Percentiles rank a stretch among this genome's conserved stretches.
Conservation (phyloP, 345 rosid genomes). For the Mangifera indica region DNA sequence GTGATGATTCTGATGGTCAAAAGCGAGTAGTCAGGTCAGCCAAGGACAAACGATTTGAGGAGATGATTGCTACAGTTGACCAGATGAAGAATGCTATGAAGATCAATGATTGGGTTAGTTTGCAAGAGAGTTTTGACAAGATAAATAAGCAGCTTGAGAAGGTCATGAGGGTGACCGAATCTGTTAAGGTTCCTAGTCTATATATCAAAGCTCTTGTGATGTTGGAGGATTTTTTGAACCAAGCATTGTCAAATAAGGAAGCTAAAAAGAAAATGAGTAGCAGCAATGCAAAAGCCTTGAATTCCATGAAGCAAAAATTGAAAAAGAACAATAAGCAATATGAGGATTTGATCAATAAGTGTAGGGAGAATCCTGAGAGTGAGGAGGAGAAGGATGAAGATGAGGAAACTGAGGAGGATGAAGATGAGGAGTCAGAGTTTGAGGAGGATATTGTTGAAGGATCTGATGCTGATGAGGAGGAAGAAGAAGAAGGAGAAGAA, state of each 20-base stretch:
- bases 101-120: conserved; percentile 93
- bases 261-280: conserved; percentile 97
- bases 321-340: conserved; percentile 86
- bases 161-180: conserved; percentile 77
- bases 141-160: conserved; percentile 94
- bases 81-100: conserved; percentile 94
- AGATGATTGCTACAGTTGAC: conserved; percentile 68
- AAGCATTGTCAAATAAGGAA: conserved; percentile 86
- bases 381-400: conserved; percentile 60
- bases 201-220: conserved; percentile 81
- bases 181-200: conserved; percentile 64
- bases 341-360: conserved; percentile 74
- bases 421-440: conserved; percentile 26
- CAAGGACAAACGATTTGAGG: conserved; percentile 87
- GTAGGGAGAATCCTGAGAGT: conserved; percentile 66
- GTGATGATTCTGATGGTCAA: conserved; percentile 62
- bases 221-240: conserved; percentile 83
- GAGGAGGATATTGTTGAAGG: conserved; percentile 41
- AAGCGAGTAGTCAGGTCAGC: conserved; percentile 85
- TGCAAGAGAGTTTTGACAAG: conserved; percentile 87
- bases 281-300: conserved; percentile 92
- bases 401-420: conserved; percentile 52
- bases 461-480: conserved; percentile 48
- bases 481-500: conserved; percentile 36
- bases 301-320: conserved; percentile 89